phyloP scores from a whole-genome alignment of 2,329 filamentous ascomycete species.

The Cladosporium sp. region DNA sequence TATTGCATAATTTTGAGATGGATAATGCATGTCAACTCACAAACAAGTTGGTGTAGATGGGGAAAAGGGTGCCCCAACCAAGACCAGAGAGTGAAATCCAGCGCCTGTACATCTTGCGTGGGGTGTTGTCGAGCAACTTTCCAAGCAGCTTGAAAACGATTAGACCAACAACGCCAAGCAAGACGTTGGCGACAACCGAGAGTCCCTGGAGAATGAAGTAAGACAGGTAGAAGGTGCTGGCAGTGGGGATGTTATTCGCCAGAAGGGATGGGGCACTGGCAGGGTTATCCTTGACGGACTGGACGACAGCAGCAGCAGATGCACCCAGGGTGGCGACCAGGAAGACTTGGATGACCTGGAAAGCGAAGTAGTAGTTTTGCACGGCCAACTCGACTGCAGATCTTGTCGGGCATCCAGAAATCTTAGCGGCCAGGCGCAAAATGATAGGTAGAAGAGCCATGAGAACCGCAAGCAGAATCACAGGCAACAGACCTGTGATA shows the following conservation, averaged over 20 bases:
- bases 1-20: constrained; percentile 31
- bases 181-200: constrained; percentile 70
- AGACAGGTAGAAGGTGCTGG: constrained; percentile 92
- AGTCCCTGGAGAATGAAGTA: constrained; percentile 95
- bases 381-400: constrained; percentile 84
- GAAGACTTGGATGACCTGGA: constrained; percentile 91
- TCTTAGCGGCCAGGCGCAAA: constrained; percentile 76
- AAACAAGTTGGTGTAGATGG: constrained; percentile 77
- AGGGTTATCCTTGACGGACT: constrained; percentile 66
- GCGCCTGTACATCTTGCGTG: constrained; percentile 75
- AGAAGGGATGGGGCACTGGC: constrained; percentile 33
- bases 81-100: constrained; percentile 74
- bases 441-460: constrained; percentile 85
- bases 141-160: constrained; percentile 74
- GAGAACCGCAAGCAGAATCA: constrained; percentile 75
- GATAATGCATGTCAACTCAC: constrained; percentile 58
- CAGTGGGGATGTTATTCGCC: constrained; percentile 63
- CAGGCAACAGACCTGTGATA: constrained; percentile 80
- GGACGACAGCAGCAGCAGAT: constrained; percentile 70
- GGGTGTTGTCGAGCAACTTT: constrained; percentile 73
- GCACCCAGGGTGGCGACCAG: constrained; percentile 81
- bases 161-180: constrained; percentile 75
- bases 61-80: constrained; percentile 82
- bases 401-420: constrained; percentile 76
- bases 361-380: constrained; percentile 88